A percentile compares a stretch with the other conserved stretches of the same genome.
Conservation (phyloP, 73 alveolate species). For the Tetrahymena elliotti region DNA sequence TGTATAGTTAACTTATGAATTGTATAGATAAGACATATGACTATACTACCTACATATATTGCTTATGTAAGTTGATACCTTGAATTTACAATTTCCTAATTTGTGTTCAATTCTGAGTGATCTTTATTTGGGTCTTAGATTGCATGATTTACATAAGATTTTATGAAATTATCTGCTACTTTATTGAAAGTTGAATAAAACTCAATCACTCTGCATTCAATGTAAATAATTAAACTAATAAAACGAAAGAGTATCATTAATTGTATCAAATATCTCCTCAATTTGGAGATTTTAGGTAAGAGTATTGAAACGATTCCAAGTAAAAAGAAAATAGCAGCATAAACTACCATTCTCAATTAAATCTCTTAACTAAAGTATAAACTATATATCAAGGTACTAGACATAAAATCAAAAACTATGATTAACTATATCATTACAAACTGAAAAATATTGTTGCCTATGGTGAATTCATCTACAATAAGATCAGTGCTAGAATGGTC, state of each 20-base stretch:
- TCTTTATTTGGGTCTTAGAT: neutral
- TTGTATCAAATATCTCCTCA: neutral
- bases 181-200: neutral
- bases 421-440: too few relatives aligned
- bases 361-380: neutral
- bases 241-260: neutral
- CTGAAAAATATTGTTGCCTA: neutral
- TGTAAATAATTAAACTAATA: neutral
- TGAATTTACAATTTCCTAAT: neutral
- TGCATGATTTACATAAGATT: neutral
- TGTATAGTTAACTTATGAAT: neutral
- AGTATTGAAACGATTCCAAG: neutral
- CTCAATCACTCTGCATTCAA: neutral
- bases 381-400: neutral
- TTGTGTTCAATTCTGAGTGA: neutral
- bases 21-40: neutral
- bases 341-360: neutral
- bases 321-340: neutral
- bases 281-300: neutral
- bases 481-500: neutral
- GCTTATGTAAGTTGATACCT: neutral
- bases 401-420: neutral
- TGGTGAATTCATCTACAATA: neutral
- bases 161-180: neutral
- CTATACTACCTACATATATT: neutral